These are phyloP conservation scores for Micromonas pusilla DNA, from an alignment of 139 green algal genomes.

Conservation along the genomic window DNA sequence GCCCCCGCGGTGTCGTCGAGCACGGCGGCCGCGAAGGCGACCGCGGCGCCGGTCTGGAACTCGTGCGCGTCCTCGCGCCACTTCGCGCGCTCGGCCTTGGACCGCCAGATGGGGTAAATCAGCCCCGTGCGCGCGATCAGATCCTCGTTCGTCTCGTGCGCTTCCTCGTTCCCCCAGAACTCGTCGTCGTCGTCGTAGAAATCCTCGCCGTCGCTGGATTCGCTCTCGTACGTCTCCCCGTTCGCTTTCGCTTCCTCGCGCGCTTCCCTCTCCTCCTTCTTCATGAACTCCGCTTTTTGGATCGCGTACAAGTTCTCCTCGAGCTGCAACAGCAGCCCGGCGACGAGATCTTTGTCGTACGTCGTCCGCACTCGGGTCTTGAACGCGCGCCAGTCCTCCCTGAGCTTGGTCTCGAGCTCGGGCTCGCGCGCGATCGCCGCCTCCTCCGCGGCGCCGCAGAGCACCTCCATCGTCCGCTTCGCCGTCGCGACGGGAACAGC, in stretches of 20 bases:
- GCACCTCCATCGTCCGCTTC: background rate
- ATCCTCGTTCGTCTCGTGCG: background rate
- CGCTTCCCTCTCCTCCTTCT: background rate
- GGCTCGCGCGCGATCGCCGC: background rate
- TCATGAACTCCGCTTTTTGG: background rate
- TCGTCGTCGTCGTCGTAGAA: constrained; percentile 7
- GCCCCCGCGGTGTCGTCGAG: too few relatives aligned
- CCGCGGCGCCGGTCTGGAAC: background rate
- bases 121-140: background rate
- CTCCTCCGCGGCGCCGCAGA: background rate
- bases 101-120: background rate
- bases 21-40: too few relatives aligned
- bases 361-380: background rate
- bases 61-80: background rate
- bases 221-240: constrained; percentile 12
- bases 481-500: too few relatives aligned
- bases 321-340: background rate
- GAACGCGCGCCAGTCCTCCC: constrained; percentile 4
- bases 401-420: background rate
- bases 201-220: background rate
- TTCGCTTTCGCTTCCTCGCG: background rate
- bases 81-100: background rate
- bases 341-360: background rate
- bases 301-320: constrained; percentile 1
- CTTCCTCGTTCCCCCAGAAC: background rate